Conservation (phyloP, 2,329 filamentous ascomycete species). For the Fusarium miscanthi region DNA sequence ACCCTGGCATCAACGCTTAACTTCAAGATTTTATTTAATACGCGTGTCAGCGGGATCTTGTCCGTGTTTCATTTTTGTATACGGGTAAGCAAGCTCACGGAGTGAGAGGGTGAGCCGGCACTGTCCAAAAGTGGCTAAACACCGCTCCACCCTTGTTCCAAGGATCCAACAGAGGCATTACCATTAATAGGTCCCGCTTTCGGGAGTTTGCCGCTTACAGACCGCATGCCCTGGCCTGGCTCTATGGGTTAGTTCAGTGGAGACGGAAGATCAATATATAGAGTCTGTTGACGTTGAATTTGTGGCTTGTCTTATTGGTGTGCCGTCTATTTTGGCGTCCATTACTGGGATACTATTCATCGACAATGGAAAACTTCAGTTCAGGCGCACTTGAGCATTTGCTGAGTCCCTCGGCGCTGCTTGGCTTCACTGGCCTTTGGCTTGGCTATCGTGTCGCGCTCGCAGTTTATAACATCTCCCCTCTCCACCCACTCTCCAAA, state of each 20-base stretch:
- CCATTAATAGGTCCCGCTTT: background rate
- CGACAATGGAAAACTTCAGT: background rate
- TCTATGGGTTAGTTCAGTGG: accelerated
- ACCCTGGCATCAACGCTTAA: too few species aligned
- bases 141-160: background rate
- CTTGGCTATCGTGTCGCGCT: conserved; percentile 46
- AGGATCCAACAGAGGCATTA: too few species aligned
- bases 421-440: conserved; percentile 42
- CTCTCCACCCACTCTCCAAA: conserved; percentile 52
- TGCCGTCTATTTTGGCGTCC: background rate
- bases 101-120: background rate
- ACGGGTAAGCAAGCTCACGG: background rate
- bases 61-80: too few species aligned
- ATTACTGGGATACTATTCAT: background rate
- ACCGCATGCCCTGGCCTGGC: background rate
- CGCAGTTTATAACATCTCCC: conserved; percentile 53
- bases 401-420: background rate
- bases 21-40: too few species aligned
- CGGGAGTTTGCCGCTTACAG: background rate
- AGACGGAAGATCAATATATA: background rate
- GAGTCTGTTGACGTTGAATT: accelerated
- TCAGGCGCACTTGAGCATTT: background rate
- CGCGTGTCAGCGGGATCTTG: too few species aligned
- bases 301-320: background rate
- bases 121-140: background rate